A percentile compares a stretch with the other conserved stretches of the same genome.
Conservation (phyloP, 2,329 filamentous ascomycete genomes). For the Neonectria hederae region DNA sequence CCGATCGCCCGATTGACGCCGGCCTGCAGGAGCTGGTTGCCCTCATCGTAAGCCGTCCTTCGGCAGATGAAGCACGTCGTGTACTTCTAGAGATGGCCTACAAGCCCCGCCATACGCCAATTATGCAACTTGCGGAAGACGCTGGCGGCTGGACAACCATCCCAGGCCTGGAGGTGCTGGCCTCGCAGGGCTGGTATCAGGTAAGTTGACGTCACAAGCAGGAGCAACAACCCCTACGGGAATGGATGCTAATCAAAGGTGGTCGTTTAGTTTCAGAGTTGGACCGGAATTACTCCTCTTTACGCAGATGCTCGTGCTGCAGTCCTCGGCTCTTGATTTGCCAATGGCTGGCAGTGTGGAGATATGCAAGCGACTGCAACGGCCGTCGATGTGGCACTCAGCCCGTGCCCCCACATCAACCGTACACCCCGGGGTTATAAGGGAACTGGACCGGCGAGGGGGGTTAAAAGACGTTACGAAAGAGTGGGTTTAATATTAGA, state of each 20-base stretch:
- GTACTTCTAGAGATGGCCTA: slow-evolving; percentile 96
- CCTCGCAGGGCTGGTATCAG: slow-evolving; percentile 90
- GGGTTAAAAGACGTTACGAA: not conserved
- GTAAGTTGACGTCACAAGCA: slow-evolving; percentile 55
- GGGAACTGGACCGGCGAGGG: too few relatives aligned
- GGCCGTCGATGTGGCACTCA: not conserved
- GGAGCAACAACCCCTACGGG: not conserved
- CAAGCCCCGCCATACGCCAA: slow-evolving; percentile 81
- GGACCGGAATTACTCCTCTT: slow-evolving; percentile 82
- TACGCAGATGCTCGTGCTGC: slow-evolving; percentile 74
- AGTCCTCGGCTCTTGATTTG: slow-evolving; percentile 54
- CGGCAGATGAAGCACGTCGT: slow-evolving; percentile 52
- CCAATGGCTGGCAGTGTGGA: slow-evolving; percentile 12
- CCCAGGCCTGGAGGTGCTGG: slow-evolving; percentile 86
- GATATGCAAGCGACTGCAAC: not conserved
- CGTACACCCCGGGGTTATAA: not conserved
- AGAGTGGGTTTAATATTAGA: not conserved
- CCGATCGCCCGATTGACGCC: slow-evolving; percentile 82
- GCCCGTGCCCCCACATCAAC: not conserved
- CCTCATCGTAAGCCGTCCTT: slow-evolving; percentile 57
- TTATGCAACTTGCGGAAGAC: slow-evolving; percentile 85
- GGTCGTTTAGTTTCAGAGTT: slow-evolving; percentile 73
- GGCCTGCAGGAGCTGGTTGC: slow-evolving; percentile 72
- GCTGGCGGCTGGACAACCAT: slow-evolving; percentile 81
- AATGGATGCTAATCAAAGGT: slow-evolving; percentile 29